These are phyloP conservation scores for Ophiognomonia clavigignenti-juglandacearum DNA, from an alignment of 2,329 filamentous ascomycete genomes.

Conservation along the genomic window DNA sequence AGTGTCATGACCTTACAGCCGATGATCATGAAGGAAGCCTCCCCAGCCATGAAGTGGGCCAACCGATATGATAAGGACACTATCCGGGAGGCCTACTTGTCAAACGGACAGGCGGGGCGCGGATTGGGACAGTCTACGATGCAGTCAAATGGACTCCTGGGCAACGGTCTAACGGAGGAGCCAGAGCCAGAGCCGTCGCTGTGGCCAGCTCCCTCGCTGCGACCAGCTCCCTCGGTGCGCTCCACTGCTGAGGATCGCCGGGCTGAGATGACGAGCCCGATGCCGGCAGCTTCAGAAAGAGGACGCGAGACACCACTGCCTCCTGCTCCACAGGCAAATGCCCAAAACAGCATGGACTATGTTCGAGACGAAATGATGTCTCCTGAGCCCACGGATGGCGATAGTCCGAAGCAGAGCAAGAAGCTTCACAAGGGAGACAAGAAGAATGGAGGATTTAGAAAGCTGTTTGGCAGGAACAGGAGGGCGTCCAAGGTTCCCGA, in stretches of 20 bases:
- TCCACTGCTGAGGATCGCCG: slow-evolving; percentile 18
- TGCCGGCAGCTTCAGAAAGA: slow-evolving; percentile 12
- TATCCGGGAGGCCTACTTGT: slow-evolving; percentile 80
- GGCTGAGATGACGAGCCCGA: slow-evolving; percentile 4
- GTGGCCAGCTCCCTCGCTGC: too few relatives aligned
- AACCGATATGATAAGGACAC: slow-evolving; percentile 89
- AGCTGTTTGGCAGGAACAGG: slow-evolving; percentile 63
- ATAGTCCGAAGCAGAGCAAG: slow-evolving; percentile 42
- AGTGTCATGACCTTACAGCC: slow-evolving; percentile 88
- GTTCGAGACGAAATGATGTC: slow-evolving; percentile 33
- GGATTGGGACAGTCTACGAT: slow-evolving; percentile 39
- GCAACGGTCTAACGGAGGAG: slow-evolving; percentile 24
- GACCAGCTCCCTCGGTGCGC: slow-evolving; percentile 25
- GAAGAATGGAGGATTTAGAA: slow-evolving; percentile 48
- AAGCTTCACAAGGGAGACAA: slow-evolving; percentile 22
- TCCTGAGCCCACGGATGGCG: slow-evolving; percentile 29
- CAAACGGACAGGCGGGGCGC: slow-evolving; percentile 66
- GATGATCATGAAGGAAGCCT: slow-evolving; percentile 78
- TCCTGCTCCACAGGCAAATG: slow-evolving; percentile 31
- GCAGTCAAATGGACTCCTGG: slow-evolving; percentile 26
- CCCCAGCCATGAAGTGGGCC: slow-evolving; percentile 94
- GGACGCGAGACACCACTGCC: slow-evolving; percentile 35
- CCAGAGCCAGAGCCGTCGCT: slow-evolving; percentile 35
- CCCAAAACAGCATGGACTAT: slow-evolving; percentile 27
- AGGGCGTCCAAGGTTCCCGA: slow-evolving; percentile 52